These are phyloP conservation scores for Cunninghamia lanceolata DNA, from an alignment of 75 land plant genomes.

Conservation along the genomic window DNA sequence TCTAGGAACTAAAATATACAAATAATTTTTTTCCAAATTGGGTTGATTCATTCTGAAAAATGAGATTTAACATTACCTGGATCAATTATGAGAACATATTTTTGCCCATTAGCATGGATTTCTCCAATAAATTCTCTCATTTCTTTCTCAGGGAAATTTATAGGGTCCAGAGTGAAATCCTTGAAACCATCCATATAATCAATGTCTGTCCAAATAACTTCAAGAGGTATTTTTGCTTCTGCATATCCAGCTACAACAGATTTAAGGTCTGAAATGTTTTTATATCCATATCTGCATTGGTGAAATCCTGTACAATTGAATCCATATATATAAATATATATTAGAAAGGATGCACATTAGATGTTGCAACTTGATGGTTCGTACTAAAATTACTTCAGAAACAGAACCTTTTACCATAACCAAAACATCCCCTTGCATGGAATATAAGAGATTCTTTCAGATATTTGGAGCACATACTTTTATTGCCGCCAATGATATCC, in stretches of 20 bases:
- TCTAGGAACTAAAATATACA: neutral
- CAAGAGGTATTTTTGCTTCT: conserved; percentile 34
- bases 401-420: neutral
- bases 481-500: neutral
- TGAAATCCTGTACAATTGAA: conserved; percentile 30
- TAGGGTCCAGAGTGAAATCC: conserved; percentile 37
- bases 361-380: neutral
- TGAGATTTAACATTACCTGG: conserved; percentile 17
- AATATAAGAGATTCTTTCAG: neutral
- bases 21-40: neutral
- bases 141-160: conserved; percentile 25
- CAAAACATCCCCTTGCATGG: neutral
- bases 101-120: conserved; percentile 28
- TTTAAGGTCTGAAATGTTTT: conserved; percentile 18
- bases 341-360: neutral
- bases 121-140: conserved; percentile 24
- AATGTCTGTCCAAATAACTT: conserved; percentile 37
- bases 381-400: neutral
- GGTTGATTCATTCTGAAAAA: neutral
- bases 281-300: conserved; percentile 38
- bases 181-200: conserved; percentile 39
- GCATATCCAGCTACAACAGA: conserved; percentile 26
- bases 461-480: neutral
- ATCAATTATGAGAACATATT: conserved; percentile 41
- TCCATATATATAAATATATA: neutral